phyloP scores from a whole-genome alignment of 23 red algal genomes.

The Rhodosorus marinus region DNA sequence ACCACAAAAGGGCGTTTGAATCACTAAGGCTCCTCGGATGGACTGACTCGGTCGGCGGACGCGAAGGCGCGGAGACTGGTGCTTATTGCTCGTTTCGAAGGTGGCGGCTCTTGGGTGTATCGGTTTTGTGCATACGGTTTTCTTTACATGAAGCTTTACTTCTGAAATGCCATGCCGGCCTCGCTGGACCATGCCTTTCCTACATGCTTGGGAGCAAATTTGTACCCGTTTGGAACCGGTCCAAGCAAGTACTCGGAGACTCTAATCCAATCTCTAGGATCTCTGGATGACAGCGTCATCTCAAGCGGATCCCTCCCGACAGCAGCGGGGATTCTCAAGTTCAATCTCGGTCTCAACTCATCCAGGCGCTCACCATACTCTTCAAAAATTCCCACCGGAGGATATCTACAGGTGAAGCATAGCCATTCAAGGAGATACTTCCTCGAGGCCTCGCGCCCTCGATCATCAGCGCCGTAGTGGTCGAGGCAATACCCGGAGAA shows the following conservation, averaged over 20 bases:
- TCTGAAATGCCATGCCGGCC: background rate
- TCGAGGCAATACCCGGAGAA: constrained; percentile 53
- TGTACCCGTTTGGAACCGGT: constrained; percentile 25
- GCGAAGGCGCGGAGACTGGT: too few relatives aligned
- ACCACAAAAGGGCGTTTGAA: too few relatives aligned
- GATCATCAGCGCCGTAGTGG: constrained; percentile 65
- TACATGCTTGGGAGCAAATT: constrained; percentile 54
- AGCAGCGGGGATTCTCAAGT: constrained; percentile 31
- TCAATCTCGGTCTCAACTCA: too few relatives aligned
- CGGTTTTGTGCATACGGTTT: too few relatives aligned
- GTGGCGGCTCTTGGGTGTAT: too few relatives aligned
- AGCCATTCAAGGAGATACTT: constrained; percentile 76
- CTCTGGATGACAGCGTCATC: constrained; percentile 27
- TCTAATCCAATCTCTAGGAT: constrained; percentile 47
- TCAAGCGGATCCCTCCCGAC: constrained; percentile 47
- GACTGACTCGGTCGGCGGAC: too few relatives aligned
- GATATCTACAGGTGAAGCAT: constrained; percentile 53
- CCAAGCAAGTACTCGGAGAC: constrained; percentile 61
- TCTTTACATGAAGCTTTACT: too few relatives aligned
- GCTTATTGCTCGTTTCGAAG: too few relatives aligned
- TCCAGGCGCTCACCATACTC: background rate
- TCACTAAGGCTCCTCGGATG: too few relatives aligned
- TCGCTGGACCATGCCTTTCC: constrained; percentile 43
- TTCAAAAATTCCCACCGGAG: constrained; percentile 28
- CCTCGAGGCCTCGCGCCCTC: constrained; percentile 43